These are phyloP conservation scores for Talaromyces nanjingensis DNA, from an alignment of 495 filamentous ascomycete species.

Conservation along the genomic window DNA sequence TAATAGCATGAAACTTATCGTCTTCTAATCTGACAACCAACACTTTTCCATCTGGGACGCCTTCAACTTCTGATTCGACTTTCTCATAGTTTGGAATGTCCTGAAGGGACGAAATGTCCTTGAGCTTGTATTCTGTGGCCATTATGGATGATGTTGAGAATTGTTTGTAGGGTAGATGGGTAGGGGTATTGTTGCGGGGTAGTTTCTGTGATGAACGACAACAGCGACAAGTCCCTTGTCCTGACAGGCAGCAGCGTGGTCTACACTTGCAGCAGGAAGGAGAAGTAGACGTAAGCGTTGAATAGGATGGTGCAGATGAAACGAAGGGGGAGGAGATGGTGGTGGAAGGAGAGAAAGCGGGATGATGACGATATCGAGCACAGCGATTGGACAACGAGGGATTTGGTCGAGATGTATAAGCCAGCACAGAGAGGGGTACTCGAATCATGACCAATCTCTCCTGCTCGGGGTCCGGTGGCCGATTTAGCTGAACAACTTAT, in stretches of 20 bases:
- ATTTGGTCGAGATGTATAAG: not conserved
- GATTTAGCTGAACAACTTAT: not conserved
- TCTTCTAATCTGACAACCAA: conserved; percentile 66
- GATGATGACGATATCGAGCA: conserved; percentile 1
- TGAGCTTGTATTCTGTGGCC: conserved; percentile 78
- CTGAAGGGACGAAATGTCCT: conserved; percentile 59
- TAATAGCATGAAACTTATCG: conserved; percentile 68
- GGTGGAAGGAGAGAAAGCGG: not conserved
- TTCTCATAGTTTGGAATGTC: conserved; percentile 74
- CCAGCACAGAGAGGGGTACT: not conserved
- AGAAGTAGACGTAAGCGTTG: not conserved
- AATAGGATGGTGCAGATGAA: not conserved
- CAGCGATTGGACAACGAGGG: conserved; percentile 2
- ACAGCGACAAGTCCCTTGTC: conserved; percentile 2
- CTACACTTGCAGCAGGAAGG: conserved; percentile 4
- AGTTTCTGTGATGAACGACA: not conserved
- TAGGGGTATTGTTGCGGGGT: not conserved
- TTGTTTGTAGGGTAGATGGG: not conserved
- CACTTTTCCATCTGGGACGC: conserved; percentile 76
- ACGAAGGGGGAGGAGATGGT: not conserved
- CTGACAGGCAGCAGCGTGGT: conserved; percentile 2
- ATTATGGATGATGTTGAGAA: conserved; percentile 27
- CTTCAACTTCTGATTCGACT: conserved; percentile 83
- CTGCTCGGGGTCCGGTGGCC: not conserved
- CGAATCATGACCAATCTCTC: conserved; percentile 3